Base-by-base conservation (phyloP, 2,329 filamentous ascomycete species). In the Epichloe amarillans region DNA sequence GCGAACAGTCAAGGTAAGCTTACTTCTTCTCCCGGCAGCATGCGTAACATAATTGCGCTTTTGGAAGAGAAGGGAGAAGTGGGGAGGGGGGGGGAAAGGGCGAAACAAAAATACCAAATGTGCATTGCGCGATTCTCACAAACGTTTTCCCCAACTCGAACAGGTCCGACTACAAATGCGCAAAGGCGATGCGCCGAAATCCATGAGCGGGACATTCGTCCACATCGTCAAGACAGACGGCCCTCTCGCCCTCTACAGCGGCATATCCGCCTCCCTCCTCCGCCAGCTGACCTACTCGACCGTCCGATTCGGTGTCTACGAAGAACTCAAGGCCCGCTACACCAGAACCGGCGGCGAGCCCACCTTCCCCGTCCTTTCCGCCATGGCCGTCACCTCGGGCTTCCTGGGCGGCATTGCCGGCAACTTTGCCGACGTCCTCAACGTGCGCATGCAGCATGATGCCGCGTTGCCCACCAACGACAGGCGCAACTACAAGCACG, bases 381-480 rank as follows among this genome's bases (percentile, higher is more conserved):
- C 79, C 57, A 86, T 97, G 68, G 88, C 91, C 49, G 84, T 82
- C 23, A 71, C 81, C 30, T 91, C 93, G 7, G 93, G 93, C 48
- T 87, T 96, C 64, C 69, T 94, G 3, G 93, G 93, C 55, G 93
- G 93, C 47, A 71, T 97, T 45, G 86, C 84, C 5, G 93, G 93
- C 57, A 98, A 97, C 70, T 89, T 90, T 3, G 91, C 90, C 57
- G 93, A 98, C 66, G 89, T 98, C 36, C 76, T 96, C 62, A 98
- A 98, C 69, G 93, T 98, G 47, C 88, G 93, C 57, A 98, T 98
- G 93, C 93, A 98, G 71, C 88, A 95, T 69, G 93, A 84, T 62
- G 83, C 86, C 2, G 82, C 88, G 0, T 79, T 96, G 1, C 86
- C 89, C 0, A 61, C 70, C 1, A 76, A 76, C 5, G 73, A 94